phyloP scores from a whole-genome alignment of 169 alveolate genomes.

The Babesia bigemina region DNA sequence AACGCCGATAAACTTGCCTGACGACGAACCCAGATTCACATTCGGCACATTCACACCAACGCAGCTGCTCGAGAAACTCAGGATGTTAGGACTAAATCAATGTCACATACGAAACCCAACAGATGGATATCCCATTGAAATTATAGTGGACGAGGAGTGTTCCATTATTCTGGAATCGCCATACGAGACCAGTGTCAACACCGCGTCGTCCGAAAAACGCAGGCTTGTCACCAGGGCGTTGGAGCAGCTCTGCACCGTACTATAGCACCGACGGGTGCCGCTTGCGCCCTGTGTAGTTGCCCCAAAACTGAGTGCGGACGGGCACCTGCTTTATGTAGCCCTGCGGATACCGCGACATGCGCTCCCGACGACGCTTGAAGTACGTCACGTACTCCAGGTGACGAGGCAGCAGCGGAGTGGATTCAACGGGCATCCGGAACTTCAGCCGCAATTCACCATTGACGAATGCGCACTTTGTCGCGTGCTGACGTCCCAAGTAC shows the following conservation, averaged over 20 bases:
- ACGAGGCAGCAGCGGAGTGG: conserved; percentile 3
- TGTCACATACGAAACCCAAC: not conserved
- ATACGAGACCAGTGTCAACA: conserved; percentile 34
- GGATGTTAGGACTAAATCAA: not conserved
- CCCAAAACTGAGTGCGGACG: conserved; percentile 44
- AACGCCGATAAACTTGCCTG: not conserved
- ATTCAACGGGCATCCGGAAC: conserved; percentile 5
- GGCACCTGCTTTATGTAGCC: conserved; percentile 62
- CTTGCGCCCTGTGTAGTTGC: conserved; percentile 47
- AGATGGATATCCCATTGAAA: conserved; percentile 11
- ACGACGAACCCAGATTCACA: conserved; percentile 28
- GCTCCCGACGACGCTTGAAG: conserved; percentile 55
- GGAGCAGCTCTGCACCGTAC: conserved; percentile 16
- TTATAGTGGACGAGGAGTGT: conserved; percentile 6
- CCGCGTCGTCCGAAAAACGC: conserved; percentile 7
- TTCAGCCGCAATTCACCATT: not conserved
- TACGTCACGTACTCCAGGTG: conserved; percentile 47
- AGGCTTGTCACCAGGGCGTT: conserved; percentile 1
- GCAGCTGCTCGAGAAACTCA: conserved; percentile 13
- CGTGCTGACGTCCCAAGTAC: not conserved
- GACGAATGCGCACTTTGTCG: not conserved
- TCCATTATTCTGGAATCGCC: conserved; percentile 16
- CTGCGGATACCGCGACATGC: conserved; percentile 56
- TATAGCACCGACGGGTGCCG: conserved; percentile 44
- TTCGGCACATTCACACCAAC: conserved; percentile 39